Percentiles rank a stretch among this genome's conserved stretches.
Conservation (phyloP, 139 green algal genomes). For the Coelastrella sp. region DNA sequence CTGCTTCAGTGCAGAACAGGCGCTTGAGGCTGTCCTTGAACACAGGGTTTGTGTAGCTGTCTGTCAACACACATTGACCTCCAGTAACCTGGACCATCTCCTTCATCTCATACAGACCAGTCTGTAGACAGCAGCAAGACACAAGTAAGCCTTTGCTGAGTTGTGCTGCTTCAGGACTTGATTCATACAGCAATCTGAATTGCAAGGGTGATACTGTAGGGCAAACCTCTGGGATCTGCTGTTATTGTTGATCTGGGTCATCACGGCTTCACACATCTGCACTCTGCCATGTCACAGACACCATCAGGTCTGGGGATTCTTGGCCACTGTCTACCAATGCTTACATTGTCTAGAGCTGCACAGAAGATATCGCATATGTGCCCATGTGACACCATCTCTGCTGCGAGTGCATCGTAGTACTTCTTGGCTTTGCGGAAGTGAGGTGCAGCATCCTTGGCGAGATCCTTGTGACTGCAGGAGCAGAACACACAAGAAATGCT, state of each 20-base stretch:
- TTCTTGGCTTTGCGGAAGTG: constrained; percentile 92
- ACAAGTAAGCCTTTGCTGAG: background rate
- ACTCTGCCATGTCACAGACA: no score
- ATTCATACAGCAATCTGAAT: no score
- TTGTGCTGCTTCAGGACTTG: no score
- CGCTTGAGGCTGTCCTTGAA: constrained; percentile 89
- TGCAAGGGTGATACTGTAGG: no score
- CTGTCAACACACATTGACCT: constrained; percentile 87
- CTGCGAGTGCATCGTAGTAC: constrained; percentile 90
- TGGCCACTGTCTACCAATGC: background rate
- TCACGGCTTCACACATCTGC: no score
- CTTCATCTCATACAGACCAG: constrained; percentile 96
- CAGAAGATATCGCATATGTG: constrained; percentile 96
- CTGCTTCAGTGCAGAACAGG: constrained; percentile 69
- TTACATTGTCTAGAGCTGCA: constrained; percentile 95
- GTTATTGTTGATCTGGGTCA: no score
- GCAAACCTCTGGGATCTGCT: no score
- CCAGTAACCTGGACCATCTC: constrained; percentile 86
- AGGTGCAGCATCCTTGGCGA: constrained; percentile 90
- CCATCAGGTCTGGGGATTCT: no score
- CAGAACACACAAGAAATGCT: no score
- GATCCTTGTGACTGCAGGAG: constrained; percentile 79
- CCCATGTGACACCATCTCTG: constrained; percentile 84
- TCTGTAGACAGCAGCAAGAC: constrained; percentile 57
- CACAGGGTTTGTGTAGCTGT: constrained; percentile 88